Conservation (phyloP, 352 stramenopile genomes). For the Globisporangium cederbergense region DNA sequence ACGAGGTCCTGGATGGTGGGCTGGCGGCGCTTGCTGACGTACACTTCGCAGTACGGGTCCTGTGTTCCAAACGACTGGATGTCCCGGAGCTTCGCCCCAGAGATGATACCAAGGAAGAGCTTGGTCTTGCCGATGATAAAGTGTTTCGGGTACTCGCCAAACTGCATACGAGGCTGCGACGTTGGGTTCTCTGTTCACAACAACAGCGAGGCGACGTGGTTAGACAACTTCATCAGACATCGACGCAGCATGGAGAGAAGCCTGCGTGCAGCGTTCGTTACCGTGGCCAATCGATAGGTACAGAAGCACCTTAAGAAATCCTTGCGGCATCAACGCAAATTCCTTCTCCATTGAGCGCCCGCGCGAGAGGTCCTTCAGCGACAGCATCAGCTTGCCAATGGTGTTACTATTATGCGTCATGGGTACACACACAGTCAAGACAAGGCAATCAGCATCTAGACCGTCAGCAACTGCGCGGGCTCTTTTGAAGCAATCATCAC, state of each 20-base stretch:
- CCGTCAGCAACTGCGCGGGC: neutral
- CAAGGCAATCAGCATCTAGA: neutral
- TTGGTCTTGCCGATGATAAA: constrained; percentile 76
- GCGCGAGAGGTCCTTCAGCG: constrained; percentile 64
- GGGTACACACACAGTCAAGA: constrained; percentile 1
- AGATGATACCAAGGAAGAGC: constrained; percentile 61
- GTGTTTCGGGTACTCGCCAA: constrained; percentile 71
- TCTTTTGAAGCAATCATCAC: too few species aligned
- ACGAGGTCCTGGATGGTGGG: constrained; percentile 48
- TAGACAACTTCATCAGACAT: neutral
- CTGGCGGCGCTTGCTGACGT: constrained; percentile 44
- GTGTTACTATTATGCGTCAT: constrained; percentile 34
- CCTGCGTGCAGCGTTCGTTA: constrained; percentile 16
- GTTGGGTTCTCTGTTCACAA: constrained; percentile 59
- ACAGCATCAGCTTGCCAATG: constrained; percentile 69
- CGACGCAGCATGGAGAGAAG: neutral
- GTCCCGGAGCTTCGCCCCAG: constrained; percentile 68
- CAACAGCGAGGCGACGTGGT: neutral
- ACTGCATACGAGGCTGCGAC: constrained; percentile 51
- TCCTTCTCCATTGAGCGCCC: constrained; percentile 79
- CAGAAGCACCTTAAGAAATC: constrained; percentile 62
- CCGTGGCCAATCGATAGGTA: constrained; percentile 71
- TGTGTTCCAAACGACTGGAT: constrained; percentile 78
- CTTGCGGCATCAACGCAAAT: constrained; percentile 66
- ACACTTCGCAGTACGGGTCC: constrained; percentile 73